Evolutionary conservation across 176 grass and related monocot genomes (phyloP), one percentile per base, ranked within the genome.

Genomic region (Hordeum marinum): DNA sequence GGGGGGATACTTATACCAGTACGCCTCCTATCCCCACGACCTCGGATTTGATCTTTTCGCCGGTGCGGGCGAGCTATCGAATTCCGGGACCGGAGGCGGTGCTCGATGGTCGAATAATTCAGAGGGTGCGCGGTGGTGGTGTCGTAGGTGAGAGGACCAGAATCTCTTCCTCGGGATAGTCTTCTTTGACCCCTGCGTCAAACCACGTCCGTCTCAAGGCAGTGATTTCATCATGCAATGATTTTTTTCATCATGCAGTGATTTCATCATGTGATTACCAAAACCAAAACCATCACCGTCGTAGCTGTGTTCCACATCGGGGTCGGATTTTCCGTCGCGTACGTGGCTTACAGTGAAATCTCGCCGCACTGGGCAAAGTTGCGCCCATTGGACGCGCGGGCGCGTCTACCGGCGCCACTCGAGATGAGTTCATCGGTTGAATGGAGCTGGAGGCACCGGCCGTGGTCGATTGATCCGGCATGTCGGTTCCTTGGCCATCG

Each of bases 171-270:
- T 29, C n/a, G 32, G 2, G 32, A 3, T 34, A 34, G 72, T 68
- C 46, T 14, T 50, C 45, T 48, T 50, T 68, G 87, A 39, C 73
- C 74, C 1, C 31, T 9, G 54, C 23, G 63, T 81, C 70, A 39
- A 11, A 40, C 82, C 78, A 39, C 7, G 63, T 85, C 88, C 9
- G 68, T 85, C 87, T 85, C 87, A 23, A 6, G 50, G 46, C 13
- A 14, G 61, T 26, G 27, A 10, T 76, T 29, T 29, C 29, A 29
- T 29, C 29, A 2, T 29, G 29, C 29, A 29, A 29, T 29, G 29
- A 29, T 29, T 29, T 29, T 29, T 29, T 29, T 29, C n/a, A n/a
- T n/a, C n/a, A n/a, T n/a, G 46, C 13, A 14, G 61, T 26, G 27
- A 10, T 76, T 29, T 29, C 29, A 29, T 29, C 29, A 2, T 34